phyloP scores from a whole-genome alignment of 495 filamentous ascomycete genomes.

The Pseudomonodictys pantanalensis region DNA sequence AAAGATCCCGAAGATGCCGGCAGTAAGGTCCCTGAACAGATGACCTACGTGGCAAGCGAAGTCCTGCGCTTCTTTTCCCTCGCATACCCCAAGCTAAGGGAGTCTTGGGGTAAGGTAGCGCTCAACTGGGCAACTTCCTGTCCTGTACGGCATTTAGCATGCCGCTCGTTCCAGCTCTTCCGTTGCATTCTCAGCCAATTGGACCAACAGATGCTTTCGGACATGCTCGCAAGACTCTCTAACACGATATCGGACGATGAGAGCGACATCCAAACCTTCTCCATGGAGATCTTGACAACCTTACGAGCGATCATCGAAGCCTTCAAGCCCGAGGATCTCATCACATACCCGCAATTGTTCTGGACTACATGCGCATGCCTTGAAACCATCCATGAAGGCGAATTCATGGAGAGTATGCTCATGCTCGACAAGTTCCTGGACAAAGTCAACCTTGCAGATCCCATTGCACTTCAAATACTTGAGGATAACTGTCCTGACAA shows the following conservation, averaged over 20 bases:
- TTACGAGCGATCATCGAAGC: constrained; percentile 84
- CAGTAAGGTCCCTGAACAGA: constrained; percentile 78
- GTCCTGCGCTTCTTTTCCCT: constrained; percentile 82
- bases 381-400: constrained; percentile 90
- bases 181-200: constrained; percentile 85
- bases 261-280: constrained; percentile 88
- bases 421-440: constrained; percentile 88
- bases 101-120: constrained; percentile 84
- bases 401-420: constrained; percentile 84
- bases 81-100: constrained; percentile 80
- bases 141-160: constrained; percentile 91
- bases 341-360: constrained; percentile 89
- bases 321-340: constrained; percentile 70
- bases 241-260: constrained; percentile 95
- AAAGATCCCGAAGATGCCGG: constrained; percentile 65
- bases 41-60: constrained; percentile 76
- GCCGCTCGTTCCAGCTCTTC: constrained; percentile 96
- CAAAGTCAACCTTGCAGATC: constrained; percentile 76
- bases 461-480: constrained; percentile 63
- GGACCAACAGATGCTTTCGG: constrained; percentile 88
- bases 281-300: constrained; percentile 95
- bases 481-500: constrained; percentile 74
- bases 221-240: constrained; percentile 90
- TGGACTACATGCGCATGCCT: constrained; percentile 96
- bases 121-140: constrained; percentile 96